Evolutionary conservation across 345 rosid genomes (phyloP).

Genomic region (Citrus mangshanensis): DNA sequence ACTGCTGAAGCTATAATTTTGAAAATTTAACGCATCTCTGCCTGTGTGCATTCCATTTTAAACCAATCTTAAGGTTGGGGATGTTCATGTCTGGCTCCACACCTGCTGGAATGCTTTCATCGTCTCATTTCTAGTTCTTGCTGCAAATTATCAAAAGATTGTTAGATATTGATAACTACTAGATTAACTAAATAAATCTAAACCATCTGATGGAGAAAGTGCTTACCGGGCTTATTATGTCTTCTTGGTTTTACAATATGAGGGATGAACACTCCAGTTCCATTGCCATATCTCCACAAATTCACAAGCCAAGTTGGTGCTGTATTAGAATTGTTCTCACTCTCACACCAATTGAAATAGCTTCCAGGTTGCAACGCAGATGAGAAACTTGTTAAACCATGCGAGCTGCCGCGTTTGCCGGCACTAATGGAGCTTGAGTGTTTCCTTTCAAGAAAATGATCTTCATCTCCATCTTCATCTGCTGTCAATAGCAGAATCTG

Average conservation of each 20-base stretch:
- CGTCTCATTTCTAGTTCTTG: slow-evolving; percentile 23
- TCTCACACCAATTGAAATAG: slow-evolving; percentile 26
- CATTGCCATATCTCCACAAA: slow-evolving; percentile 30
- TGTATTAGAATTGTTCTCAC: not conserved
- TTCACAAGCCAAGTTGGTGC: slow-evolving; percentile 30
- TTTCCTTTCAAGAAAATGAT: not conserved
- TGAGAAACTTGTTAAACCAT: not conserved
- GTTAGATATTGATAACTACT: not conserved
- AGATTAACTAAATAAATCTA: not conserved
- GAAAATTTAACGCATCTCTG: not conserved
- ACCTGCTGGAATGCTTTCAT: slow-evolving; percentile 12
- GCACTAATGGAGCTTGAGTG: not conserved
- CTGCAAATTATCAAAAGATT: slow-evolving; percentile 11
- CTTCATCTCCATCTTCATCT: slow-evolving; percentile 29
- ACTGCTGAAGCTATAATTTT: not conserved
- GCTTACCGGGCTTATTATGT: slow-evolving; percentile 16
- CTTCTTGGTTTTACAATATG: slow-evolving; percentile 14
- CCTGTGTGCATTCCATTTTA: not conserved
- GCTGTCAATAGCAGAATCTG: slow-evolving; percentile 46
- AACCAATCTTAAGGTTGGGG: not conserved
- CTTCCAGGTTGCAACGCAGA: slow-evolving; percentile 23
- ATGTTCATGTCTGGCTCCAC: not conserved
- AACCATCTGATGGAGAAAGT: not conserved
- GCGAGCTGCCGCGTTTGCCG: not conserved
- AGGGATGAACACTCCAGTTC: slow-evolving; percentile 66